These are phyloP conservation scores for Leptographium radiaticola DNA, from an alignment of 2,329 filamentous ascomycete species.

Conservation along the genomic window DNA sequence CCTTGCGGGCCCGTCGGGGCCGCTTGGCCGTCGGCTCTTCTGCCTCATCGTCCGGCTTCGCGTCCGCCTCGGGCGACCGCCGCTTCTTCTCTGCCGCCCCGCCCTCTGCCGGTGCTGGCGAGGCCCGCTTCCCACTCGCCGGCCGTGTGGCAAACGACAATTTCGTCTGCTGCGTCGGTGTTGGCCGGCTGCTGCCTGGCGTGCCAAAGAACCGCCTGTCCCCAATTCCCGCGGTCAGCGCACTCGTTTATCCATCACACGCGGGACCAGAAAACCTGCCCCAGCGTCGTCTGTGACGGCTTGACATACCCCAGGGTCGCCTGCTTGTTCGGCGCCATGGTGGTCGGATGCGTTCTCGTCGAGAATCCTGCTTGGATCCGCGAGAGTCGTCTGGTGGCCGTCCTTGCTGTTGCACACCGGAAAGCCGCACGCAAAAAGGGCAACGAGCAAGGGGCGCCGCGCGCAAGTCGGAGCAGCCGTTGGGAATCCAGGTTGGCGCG, in stretches of 20 bases:
- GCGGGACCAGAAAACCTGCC: slow-evolving; percentile 35
- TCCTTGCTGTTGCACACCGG: neutral
- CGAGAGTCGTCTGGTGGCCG: neutral
- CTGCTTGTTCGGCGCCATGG: slow-evolving; percentile 48
- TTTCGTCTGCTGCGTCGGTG: slow-evolving; percentile 60
- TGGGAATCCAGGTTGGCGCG: slow-evolving; percentile 7
- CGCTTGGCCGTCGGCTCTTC: slow-evolving; percentile 50
- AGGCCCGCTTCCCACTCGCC: slow-evolving; percentile 5
- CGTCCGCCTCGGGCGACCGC: slow-evolving; percentile 13
- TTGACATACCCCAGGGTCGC: slow-evolving; percentile 81
- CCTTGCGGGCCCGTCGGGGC: slow-evolving; percentile 31
- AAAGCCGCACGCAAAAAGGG: neutral
- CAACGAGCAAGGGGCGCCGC: neutral
- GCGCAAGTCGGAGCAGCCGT: slow-evolving; percentile 4
- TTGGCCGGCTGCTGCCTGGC: slow-evolving; percentile 42
- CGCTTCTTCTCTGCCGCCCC: slow-evolving; percentile 20
- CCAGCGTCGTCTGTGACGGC: slow-evolving; percentile 58
- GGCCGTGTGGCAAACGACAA: slow-evolving; percentile 53
- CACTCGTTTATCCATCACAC: neutral
- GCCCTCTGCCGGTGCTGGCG: neutral
- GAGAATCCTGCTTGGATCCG: too few relatives aligned
- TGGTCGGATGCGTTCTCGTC: slow-evolving; percentile 9
- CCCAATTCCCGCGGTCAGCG: slow-evolving; percentile 6
- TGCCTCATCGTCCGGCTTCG: slow-evolving; percentile 29
- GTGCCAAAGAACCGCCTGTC: slow-evolving; percentile 74